Conservation (phyloP, 208 protist genomes). For the Lotmaria passim region DNA sequence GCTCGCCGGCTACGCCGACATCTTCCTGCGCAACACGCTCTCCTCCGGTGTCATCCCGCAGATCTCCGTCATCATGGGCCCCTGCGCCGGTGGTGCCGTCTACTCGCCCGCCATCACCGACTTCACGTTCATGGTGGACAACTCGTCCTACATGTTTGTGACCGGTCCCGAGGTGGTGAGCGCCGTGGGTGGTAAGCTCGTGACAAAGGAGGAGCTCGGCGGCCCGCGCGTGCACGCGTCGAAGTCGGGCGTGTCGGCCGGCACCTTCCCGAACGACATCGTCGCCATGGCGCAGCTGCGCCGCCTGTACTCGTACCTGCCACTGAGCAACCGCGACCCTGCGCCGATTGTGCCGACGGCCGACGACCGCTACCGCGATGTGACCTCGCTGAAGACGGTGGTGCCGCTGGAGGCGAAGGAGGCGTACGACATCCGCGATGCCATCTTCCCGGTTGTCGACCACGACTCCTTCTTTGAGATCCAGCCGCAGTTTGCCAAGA, state of each 20-base stretch:
- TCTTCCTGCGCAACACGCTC: conserved; percentile 95
- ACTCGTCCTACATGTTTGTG: conserved; percentile 97
- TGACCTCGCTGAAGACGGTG: conserved; percentile 60
- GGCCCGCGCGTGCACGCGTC: conserved; percentile 88
- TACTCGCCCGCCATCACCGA: conserved; percentile 97
- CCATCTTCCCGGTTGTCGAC: conserved; percentile 90
- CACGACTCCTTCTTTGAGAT: conserved; percentile 94
- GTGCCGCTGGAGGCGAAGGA: conserved; percentile 88
- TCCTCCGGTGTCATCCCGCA: conserved; percentile 96
- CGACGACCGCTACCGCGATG: conserved; percentile 63
- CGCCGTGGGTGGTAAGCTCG: conserved; percentile 92
- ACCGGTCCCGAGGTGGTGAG: conserved; percentile 98
- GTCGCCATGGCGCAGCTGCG: conserved; percentile 83
- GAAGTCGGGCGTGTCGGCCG: conserved; percentile 90
- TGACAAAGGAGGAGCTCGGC: conserved; percentile 94
- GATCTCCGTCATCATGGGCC: conserved; percentile 97
- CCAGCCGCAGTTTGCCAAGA: conserved; percentile 94
- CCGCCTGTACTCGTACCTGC: conserved; percentile 91
- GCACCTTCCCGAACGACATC: conserved; percentile 94
- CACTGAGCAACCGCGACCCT: conserved; percentile 78
- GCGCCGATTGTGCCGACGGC: conserved; percentile 54
- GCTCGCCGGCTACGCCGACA: conserved; percentile 96
- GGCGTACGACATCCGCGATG: conserved; percentile 95
- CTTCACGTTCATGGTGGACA: conserved; percentile 97
- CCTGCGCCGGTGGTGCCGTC: conserved; percentile 91